phyloP scores from a whole-genome alignment of 768 basidiomycete genomes.

The Mycena maculata region DNA sequence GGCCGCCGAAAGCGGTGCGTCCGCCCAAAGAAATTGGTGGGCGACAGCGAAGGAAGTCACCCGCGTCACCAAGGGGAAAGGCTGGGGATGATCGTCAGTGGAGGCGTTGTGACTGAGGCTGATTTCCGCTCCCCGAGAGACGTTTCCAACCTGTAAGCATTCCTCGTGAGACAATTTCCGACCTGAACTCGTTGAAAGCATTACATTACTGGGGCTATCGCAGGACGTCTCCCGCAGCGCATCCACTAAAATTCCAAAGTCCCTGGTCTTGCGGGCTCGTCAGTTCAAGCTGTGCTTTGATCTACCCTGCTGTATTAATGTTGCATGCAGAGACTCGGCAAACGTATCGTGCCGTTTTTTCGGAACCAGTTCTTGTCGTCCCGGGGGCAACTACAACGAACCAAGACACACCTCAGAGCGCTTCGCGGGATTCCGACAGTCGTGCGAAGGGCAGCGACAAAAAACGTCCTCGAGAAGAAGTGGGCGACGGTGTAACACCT shows the following conservation, averaged over 20 bases:
- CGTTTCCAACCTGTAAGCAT: conserved; percentile 76
- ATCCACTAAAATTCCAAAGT: conserved; percentile 69
- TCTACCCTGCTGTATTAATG: background rate
- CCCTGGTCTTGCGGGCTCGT: conserved; percentile 81
- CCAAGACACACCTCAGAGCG: background rate
- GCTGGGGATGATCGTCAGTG: conserved; percentile 76
- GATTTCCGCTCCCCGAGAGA: conserved; percentile 81
- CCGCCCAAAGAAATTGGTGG: conserved; percentile 87
- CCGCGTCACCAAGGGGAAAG: conserved; percentile 85
- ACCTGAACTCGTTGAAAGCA: conserved; percentile 52
- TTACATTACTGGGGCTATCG: conserved; percentile 73
- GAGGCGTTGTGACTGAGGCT: conserved; percentile 69
- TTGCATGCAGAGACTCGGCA: conserved; percentile 74
- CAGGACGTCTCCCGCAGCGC: conserved; percentile 77
- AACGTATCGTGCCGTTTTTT: conserved; percentile 83
- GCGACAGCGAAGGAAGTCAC: conserved; percentile 79
- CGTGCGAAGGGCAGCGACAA: background rate
- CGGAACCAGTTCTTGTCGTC: conserved; percentile 76
- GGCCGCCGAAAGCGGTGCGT: conserved; percentile 62
- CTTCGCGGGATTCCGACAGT: background rate
- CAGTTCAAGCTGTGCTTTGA: conserved; percentile 43
- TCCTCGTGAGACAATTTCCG: background rate
- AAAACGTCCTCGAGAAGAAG: conserved; percentile 41
- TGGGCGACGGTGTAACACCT: background rate
- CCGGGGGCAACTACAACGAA: conserved; percentile 45